Conservation (phyloP, 129 eudicot species). For the Flaveria linearis region DNA sequence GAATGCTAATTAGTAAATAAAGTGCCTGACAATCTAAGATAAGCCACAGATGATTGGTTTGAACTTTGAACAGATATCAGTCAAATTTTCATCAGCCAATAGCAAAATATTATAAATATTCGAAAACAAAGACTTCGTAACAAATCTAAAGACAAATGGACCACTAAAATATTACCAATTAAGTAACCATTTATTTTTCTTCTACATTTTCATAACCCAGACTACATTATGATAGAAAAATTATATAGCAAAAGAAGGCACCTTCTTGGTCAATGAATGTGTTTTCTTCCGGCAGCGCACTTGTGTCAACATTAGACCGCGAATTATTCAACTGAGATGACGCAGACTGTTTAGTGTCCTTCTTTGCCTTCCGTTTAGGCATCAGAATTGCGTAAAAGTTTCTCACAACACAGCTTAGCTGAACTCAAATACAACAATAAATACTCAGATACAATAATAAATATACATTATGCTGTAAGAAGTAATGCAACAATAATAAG, state of each 20-base stretch:
- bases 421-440: conserved; percentile 5
- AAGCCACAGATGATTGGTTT: too few species aligned
- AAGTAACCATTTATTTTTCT: not conserved
- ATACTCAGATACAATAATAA: not conserved
- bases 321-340: conserved; percentile 36
- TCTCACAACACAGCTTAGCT: not conserved
- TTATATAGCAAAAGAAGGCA: conserved; percentile 14
- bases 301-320: conserved; percentile 19
- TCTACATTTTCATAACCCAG: too few species aligned
- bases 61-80: not conserved
- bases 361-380: conserved; percentile 50
- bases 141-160: not conserved
- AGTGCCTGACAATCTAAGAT: not conserved
- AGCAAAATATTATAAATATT: not conserved
- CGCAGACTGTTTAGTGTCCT: conserved; percentile 28
- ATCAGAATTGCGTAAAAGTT: conserved; percentile 32
- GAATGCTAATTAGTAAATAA: not conserved
- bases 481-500: not conserved
- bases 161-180: not conserved
- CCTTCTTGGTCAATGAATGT: conserved; percentile 45
- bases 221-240: not conserved
- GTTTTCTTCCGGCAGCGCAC: conserved; percentile 15
- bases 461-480: too few species aligned
- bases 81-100: not conserved
- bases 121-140: not conserved